Conservation (phyloP, 2,329 filamentous ascomycete species). For the Aspergillus spinulosporus region DNA sequence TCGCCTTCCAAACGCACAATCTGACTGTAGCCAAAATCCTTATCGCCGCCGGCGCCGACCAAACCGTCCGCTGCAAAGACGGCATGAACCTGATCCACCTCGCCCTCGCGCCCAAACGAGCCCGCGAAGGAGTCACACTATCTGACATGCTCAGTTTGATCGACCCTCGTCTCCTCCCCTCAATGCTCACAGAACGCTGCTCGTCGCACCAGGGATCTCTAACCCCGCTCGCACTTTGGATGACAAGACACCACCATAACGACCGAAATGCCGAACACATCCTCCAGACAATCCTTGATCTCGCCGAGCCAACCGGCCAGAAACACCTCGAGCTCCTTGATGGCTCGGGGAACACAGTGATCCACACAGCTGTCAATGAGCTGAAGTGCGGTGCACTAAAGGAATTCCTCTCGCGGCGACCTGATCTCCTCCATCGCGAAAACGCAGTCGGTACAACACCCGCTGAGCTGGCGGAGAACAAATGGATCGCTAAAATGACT, state of each 20-base stretch:
- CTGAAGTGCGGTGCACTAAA: constrained; percentile 60
- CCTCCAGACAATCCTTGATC: constrained; percentile 24
- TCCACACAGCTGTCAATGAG: constrained; percentile 41
- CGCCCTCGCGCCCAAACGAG: constrained; percentile 22
- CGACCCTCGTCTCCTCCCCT: constrained; percentile 46
- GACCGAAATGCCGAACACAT: not conserved
- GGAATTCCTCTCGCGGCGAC: constrained; percentile 53
- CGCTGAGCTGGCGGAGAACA: constrained; percentile 51
- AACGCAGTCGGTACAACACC: constrained; percentile 76
- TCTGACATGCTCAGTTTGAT: constrained; percentile 53
- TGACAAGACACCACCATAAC: constrained; percentile 30
- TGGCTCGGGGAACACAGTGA: constrained; percentile 45
- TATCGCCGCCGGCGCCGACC: constrained; percentile 68
- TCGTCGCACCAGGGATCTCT: constrained; percentile 27
- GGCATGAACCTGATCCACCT: constrained; percentile 70
- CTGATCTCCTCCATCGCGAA: constrained; percentile 66
- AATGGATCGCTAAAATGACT: constrained; percentile 30
- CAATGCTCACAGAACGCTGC: constrained; percentile 35
- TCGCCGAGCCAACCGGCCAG: constrained; percentile 54
- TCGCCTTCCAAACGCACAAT: constrained; percentile 58
- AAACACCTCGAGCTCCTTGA: constrained; percentile 48
- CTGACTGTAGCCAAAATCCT: constrained; percentile 54
- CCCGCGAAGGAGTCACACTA: constrained; percentile 57
- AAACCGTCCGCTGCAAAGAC: constrained; percentile 60
- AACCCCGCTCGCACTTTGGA: constrained; percentile 61